A percentile compares a stretch with the other conserved stretches of the same genome.
phyloP scores from a whole-genome alignment of 805 yeast genomes.

The Komagataella populi region DNA sequence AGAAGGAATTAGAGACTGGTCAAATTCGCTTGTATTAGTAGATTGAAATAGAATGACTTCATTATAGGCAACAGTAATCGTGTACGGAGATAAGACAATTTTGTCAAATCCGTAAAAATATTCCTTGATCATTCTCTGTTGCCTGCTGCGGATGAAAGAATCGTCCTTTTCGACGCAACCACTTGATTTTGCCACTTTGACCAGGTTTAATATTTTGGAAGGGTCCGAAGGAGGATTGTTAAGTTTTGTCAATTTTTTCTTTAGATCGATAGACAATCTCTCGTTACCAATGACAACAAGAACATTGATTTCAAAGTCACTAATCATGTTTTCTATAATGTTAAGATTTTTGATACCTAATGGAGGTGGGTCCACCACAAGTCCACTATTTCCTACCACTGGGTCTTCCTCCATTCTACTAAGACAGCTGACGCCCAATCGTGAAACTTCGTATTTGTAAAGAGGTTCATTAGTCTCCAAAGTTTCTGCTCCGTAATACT shows the following conservation, averaged over 20 bases:
- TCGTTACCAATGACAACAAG: conserved; percentile 71
- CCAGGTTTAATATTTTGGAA: conserved; percentile 21
- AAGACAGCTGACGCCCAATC: conserved; percentile 23
- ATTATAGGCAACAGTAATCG: conserved; percentile 56
- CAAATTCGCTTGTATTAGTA: conserved; percentile 2
- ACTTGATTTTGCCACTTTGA: conserved; percentile 58
- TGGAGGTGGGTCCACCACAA: conserved; percentile 66
- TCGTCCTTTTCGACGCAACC: conserved; percentile 73
- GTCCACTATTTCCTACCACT: conserved; percentile 33
- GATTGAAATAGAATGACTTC: conserved; percentile 40
- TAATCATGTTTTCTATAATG: conserved; percentile 40
- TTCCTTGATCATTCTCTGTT: conserved; percentile 67
- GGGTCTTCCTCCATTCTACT: conserved; percentile 37
- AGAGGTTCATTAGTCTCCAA: conserved; percentile 41
- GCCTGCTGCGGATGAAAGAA: conserved; percentile 50
- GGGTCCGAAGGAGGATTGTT: conserved; percentile 9
- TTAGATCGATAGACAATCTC: conserved; percentile 48
- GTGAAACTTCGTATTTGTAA: conserved; percentile 34
- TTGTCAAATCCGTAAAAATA: conserved; percentile 75
- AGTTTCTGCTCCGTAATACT: conserved; percentile 60
- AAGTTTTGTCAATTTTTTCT: conserved; percentile 27
- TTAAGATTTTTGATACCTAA: conserved; percentile 34
- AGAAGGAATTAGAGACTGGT: conserved; percentile 1
- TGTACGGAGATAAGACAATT: conserved; percentile 69
- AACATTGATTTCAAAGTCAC: conserved; percentile 43